These are phyloP conservation scores for Candida corydali DNA, from an alignment of 805 yeast species.

Conservation along the genomic window DNA sequence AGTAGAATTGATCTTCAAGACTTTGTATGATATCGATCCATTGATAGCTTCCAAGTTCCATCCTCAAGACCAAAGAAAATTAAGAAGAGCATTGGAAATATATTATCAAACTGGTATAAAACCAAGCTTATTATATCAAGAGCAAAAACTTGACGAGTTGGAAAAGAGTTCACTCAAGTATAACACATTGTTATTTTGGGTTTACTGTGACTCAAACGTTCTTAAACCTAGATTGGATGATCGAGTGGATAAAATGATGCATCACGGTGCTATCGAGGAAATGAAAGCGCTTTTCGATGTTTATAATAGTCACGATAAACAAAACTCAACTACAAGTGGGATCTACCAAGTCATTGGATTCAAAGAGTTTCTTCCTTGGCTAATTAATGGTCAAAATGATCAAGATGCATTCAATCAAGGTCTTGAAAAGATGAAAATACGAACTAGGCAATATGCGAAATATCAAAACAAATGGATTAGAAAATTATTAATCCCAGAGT, in stretches of 20 bases:
- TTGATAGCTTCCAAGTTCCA: conserved; percentile 76
- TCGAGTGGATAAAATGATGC: conserved; percentile 83
- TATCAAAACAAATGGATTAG: conserved; percentile 89
- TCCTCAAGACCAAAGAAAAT: conserved; percentile 80
- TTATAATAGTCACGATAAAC: conserved; percentile 24
- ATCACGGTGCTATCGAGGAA: conserved; percentile 65
- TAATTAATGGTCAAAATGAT: conserved; percentile 21
- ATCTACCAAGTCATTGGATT: conserved; percentile 95
- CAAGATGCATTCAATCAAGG: conserved; percentile 37
- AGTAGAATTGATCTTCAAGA: conserved; percentile 44
- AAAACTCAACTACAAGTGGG: conserved; percentile 56
- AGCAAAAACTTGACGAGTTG: conserved; percentile 46
- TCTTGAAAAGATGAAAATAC: conserved; percentile 70
- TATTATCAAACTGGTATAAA: conserved; percentile 59
- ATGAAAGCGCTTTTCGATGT: conserved; percentile 53
- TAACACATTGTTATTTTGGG: conserved; percentile 74
- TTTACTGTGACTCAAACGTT: conserved; percentile 59
- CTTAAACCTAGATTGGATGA: conserved; percentile 63
- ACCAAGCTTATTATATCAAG: conserved; percentile 67
- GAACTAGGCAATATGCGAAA: conserved; percentile 84
- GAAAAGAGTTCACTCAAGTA: conserved; percentile 50
- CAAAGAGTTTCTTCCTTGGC: conserved; percentile 81
- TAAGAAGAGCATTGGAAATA: conserved; percentile 79
- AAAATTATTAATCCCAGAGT: conserved; percentile 61
- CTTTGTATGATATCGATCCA: conserved; percentile 60